A percentile compares a stretch with the other conserved stretches of the same genome.
These are phyloP conservation scores for Xylariaceae sp. DNA, from an alignment of 2,329 filamentous ascomycete genomes.

Conservation along the genomic window DNA sequence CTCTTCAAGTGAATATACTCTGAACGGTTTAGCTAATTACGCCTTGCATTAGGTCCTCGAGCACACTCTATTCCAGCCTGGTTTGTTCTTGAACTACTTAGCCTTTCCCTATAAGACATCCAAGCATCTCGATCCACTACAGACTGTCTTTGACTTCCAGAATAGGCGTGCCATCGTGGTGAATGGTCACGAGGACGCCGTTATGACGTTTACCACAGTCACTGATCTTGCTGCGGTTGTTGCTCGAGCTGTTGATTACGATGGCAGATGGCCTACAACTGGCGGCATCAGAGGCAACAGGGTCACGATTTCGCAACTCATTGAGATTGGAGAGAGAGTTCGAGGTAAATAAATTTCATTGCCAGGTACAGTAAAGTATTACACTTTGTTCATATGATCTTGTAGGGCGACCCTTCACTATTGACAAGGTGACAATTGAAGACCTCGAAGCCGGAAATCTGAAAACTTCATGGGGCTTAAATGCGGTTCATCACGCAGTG, in stretches of 20 bases:
- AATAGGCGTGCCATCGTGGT: constrained; percentile 49
- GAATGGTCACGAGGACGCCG: constrained; percentile 48
- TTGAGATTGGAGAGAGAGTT: constrained; percentile 48
- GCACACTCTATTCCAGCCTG: constrained; percentile 62
- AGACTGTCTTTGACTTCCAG: constrained; percentile 48
- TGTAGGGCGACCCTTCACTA: constrained; percentile 43
- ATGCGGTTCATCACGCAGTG: constrained; percentile 39
- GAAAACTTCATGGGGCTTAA: constrained; percentile 49
- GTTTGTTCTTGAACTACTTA: constrained; percentile 61
- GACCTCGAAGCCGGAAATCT: constrained; percentile 54
- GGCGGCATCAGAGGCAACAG: constrained; percentile 50
- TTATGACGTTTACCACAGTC: constrained; percentile 52
- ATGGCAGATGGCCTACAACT: constrained; percentile 49
- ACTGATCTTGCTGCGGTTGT: constrained; percentile 50
- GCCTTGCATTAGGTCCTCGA: constrained; percentile 52
- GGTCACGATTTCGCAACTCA: constrained; percentile 44
- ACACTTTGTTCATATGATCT: background rate
- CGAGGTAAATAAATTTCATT: constrained; percentile 43
- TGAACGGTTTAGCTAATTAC: background rate
- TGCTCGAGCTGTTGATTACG: constrained; percentile 49
- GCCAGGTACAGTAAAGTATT: background rate
- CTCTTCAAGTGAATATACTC: background rate
- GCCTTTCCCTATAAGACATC: constrained; percentile 54
- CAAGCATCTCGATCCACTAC: constrained; percentile 49
- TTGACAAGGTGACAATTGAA: constrained; percentile 52